Base-by-base conservation (phyloP, 1,284 basidiomycete genomes). In the Leucoagaricus sp. region DNA sequence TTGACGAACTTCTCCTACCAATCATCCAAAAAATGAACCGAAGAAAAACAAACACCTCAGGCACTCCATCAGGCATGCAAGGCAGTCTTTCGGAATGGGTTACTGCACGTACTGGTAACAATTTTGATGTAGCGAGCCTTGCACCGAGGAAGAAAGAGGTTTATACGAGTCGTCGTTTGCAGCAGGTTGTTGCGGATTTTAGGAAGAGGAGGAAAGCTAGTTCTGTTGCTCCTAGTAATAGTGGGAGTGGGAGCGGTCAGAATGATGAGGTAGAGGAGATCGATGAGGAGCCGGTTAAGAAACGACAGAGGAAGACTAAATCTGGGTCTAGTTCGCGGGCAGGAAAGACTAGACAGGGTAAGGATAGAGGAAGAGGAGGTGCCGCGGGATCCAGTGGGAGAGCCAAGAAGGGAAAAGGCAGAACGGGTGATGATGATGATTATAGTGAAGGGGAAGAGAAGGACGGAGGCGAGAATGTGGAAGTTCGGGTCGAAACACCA, bases 1-100 rank as follows among this genome's bases (percentile, higher is more conserved):
- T 95, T 0, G 95, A 98, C 66, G 94, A 97, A 60, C 82, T 96
- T 34, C 75, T 99, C 13, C 77, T 96, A 36, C 97, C 97, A 5
- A 94, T 99, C 61, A 94, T 99, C 52, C 93, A 94, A 64, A 91
- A 86, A 63, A 90, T 96, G 78, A 89, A 84, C 60, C 87, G 88
- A 65, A 87, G 92, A 10, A 31, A 26, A 4, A 57, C 38, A 4
- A 57, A 57, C 8, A 13, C 34, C 8, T 46, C 49, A 4, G 44
- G 55, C 3, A 57, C 49, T 23, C 19, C 49, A 4, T 28, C 49
- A 28, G 55, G 55, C 19, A 41, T 52, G 17, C 55, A 57, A 46
- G 49, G 42, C 6, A 51, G 34, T 21, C 44, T 57, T 21, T 51
- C 49, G 7, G 55, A 57, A 7, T 57, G 55, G 55, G 55, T 51